Percentiles rank a stretch among this genome's conserved stretches.
These are phyloP conservation scores for Ganoderma meredithae DNA, from an alignment of 1,284 basidiomycete genomes.

Conservation along the genomic window DNA sequence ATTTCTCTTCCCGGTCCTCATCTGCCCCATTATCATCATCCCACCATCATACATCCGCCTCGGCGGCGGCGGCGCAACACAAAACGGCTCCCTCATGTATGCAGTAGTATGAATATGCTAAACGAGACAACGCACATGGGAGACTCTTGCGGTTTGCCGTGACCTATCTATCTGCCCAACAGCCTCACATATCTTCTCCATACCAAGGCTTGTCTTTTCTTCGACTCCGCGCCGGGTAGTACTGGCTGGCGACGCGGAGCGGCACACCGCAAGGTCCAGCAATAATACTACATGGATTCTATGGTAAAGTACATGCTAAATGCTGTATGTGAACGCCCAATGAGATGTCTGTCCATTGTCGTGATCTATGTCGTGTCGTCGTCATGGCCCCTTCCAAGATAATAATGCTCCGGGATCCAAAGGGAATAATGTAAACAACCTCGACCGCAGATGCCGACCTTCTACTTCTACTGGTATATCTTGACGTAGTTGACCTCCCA, in stretches of 20 bases:
- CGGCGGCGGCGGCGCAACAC: conserved; percentile 18
- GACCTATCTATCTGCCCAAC: neutral
- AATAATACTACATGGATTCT: conserved; percentile 17
- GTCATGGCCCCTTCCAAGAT: neutral
- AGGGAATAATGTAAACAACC: conserved; percentile 5
- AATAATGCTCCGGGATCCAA: neutral
- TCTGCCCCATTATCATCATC: neutral
- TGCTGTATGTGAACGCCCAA: conserved; percentile 5
- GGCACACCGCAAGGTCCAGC: neutral
- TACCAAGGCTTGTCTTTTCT: no score
- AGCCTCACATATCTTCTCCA: neutral
- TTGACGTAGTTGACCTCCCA: conserved; percentile 81
- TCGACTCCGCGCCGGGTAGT: neutral
- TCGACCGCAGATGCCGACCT: neutral
- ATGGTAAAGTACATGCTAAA: conserved; percentile 12
- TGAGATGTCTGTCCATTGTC: conserved; percentile 17
- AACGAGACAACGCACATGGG: conserved; percentile 34
- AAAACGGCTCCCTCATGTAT: conserved; percentile 36
- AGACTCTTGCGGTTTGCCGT: conserved; percentile 13
- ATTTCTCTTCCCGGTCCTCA: conserved; percentile 15
- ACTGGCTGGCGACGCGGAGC: neutral
- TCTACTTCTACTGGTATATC: conserved; percentile 57
- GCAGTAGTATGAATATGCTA: conserved; percentile 38
- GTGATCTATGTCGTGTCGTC: conserved; percentile 11
- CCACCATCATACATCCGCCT: conserved; percentile 16